Evolutionary conservation across 2,329 filamentous ascomycete species (phyloP).

Genomic region (Diaporthe velutina): DNA sequence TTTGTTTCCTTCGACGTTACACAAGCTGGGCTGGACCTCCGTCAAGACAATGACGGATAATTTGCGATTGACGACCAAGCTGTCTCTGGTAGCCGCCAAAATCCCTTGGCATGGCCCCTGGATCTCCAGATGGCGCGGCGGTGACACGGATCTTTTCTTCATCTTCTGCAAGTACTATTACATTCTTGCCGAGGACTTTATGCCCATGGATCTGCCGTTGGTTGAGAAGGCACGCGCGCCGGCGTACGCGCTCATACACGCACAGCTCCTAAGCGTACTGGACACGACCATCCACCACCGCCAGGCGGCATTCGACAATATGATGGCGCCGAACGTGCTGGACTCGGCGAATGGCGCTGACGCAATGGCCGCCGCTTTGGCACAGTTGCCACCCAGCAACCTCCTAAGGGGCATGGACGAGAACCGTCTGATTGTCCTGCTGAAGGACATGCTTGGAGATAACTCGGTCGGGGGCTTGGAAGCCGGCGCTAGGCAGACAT

Average conservation of each 20-base stretch:
- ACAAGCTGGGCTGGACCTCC: slow-evolving; percentile 69
- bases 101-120: slow-evolving; percentile 90
- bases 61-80: slow-evolving; percentile 74
- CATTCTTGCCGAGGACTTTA: slow-evolving; percentile 80
- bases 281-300: slow-evolving; percentile 90
- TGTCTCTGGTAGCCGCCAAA: slow-evolving; percentile 76
- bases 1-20: slow-evolving; percentile 77
- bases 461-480: slow-evolving; percentile 51
- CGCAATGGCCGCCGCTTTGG: slow-evolving; percentile 73
- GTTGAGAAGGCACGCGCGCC: slow-evolving; percentile 75
- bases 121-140: slow-evolving; percentile 87
- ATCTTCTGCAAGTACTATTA: slow-evolving; percentile 93
- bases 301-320: slow-evolving; percentile 67
- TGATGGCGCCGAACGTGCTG: slow-evolving; percentile 56
- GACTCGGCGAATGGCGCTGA: slow-evolving; percentile 69
- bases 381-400: slow-evolving; percentile 74
- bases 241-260: slow-evolving; percentile 83
- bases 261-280: slow-evolving; percentile 82
- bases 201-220: slow-evolving; percentile 67
- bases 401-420: slow-evolving; percentile 87
- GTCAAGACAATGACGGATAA: slow-evolving; percentile 61
- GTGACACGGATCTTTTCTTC: slow-evolving; percentile 91
- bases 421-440: slow-evolving; percentile 84
- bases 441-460: slow-evolving; percentile 81
- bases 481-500: slow-evolving; percentile 71